phyloP scores from a whole-genome alignment of 352 stramenopile genomes.

The Phytopythium kandeliae region DNA sequence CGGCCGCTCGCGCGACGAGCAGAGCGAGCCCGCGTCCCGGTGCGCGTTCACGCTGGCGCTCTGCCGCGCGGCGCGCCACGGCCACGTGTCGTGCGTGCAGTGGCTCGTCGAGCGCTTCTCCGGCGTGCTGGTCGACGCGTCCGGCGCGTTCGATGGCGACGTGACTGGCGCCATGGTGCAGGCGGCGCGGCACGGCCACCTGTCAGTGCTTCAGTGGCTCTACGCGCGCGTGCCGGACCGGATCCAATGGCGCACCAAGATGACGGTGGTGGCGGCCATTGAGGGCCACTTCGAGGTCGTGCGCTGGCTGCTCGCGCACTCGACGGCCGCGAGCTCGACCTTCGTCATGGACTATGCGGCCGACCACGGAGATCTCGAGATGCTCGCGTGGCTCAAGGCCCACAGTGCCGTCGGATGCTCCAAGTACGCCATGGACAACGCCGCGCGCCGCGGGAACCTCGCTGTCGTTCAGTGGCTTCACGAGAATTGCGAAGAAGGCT shows the following conservation, averaged over 20 bases:
- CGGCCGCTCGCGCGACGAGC: background rate
- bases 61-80: slow-evolving; percentile 13
- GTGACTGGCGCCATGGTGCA: slow-evolving; percentile 22
- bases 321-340: slow-evolving; percentile 18
- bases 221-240: slow-evolving; percentile 4
- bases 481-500: slow-evolving; percentile 18
- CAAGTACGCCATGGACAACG: slow-evolving; percentile 27
- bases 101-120: slow-evolving; percentile 22
- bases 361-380: slow-evolving; percentile 20
- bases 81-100: slow-evolving; percentile 14
- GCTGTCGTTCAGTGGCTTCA: slow-evolving; percentile 31
- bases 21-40: background rate
- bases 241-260: slow-evolving; percentile 28
- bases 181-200: slow-evolving; percentile 17
- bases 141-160: slow-evolving; percentile 8
- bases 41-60: slow-evolving; percentile 13
- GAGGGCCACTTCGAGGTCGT: slow-evolving; percentile 37
- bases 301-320: slow-evolving; percentile 23
- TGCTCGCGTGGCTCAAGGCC: slow-evolving; percentile 29
- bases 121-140: background rate
- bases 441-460: slow-evolving; percentile 20
- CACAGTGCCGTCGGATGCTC: slow-evolving; percentile 33
- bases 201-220: slow-evolving; percentile 18
- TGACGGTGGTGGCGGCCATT: slow-evolving; percentile 31
- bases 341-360: slow-evolving; percentile 33